phyloP scores from a whole-genome alignment of 2,329 filamentous ascomycete species.

The Rhynchosporium agropyri region DNA sequence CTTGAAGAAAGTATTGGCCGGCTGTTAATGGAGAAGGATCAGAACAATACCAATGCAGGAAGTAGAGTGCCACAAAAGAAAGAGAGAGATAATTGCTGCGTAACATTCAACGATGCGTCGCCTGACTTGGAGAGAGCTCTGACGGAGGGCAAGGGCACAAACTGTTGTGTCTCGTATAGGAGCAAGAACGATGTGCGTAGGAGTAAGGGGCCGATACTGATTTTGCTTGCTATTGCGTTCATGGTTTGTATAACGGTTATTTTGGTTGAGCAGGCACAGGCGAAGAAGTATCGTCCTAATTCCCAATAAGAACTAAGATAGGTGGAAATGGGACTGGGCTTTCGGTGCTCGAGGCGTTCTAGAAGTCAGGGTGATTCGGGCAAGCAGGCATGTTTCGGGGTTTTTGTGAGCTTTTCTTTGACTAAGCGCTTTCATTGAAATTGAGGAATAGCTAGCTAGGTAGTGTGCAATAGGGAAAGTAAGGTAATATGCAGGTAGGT shows the following conservation, averaged over 20 bases:
- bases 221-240: constrained; percentile 14
- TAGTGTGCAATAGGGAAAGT: constrained; percentile 13
- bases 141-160: constrained; percentile 19
- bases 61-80: neutral
- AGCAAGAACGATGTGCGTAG: constrained; percentile 11
- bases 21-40: constrained; percentile 31
- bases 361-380: neutral
- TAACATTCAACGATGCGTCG: constrained; percentile 35
- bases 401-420: constrained; percentile 9
- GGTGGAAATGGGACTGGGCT: neutral
- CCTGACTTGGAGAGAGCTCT: constrained; percentile 34
- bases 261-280: constrained; percentile 8
- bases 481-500: constrained; percentile 25
- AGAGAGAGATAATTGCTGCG: constrained; percentile 35
- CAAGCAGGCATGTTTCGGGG: neutral
- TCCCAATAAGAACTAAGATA: neutral
- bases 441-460: constrained; percentile 16
- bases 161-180: constrained; percentile 36
- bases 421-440: constrained; percentile 14
- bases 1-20: constrained; percentile 38
- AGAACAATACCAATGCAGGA: constrained; percentile 8
- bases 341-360: constrained; percentile 3
- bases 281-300: constrained; percentile 2
- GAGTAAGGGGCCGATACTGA: constrained; percentile 7
- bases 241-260: constrained; percentile 21